Evolutionary conservation across 2,329 filamentous ascomycete genomes (phyloP), one percentile per base, ranked within the genome.

Genomic region (Ophiostoma piceae): DNA sequence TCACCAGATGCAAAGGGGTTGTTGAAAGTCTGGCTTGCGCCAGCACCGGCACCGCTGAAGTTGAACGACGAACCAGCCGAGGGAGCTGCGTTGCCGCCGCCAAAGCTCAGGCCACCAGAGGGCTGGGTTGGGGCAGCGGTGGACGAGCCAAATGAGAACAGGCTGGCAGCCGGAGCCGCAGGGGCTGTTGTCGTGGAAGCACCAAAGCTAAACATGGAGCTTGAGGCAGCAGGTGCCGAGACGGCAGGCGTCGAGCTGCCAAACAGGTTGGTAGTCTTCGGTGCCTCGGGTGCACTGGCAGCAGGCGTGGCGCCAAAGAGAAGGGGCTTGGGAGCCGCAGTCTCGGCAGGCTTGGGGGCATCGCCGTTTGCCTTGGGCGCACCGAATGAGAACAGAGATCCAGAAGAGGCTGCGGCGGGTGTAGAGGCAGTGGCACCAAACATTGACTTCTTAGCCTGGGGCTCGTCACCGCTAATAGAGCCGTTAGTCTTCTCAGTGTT

Each of bases 1-100:
- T 74, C 74, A 68, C 77, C 71, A 71, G 74, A 57, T 71, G 76
- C 77, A 71, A 83, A 83, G 0, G 80, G 74, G 69, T 79, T 82
- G 71, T 77, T 80, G 69, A 81, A 76, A 2, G 81, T 73, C 47
- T 77, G 74, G 11, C 72, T 72, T 41, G 37, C 43, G n/a, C 74
- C 73, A 5, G 19, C 54, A 62, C 73, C 74, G 9, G 35, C 39
- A 8, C 77, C 75, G 14, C 75, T 78, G 71, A 82, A 83, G 3
- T 77, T 81, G 70, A 82, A 82, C 0, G 78, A 80, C 2, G 76
- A 69, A n/a, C 73, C 71, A 0, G 73, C 75, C 37, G 73, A 75
- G 26, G 70, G 72, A 39, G 67, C 73, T 71, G 39, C 68, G 19
- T 69, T 67, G 35, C 70, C 69, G 8, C 67, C 66, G 12, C 72